phyloP scores from a whole-genome alignment of 2,329 filamentous ascomycete genomes.

The Alternaria sp. region DNA sequence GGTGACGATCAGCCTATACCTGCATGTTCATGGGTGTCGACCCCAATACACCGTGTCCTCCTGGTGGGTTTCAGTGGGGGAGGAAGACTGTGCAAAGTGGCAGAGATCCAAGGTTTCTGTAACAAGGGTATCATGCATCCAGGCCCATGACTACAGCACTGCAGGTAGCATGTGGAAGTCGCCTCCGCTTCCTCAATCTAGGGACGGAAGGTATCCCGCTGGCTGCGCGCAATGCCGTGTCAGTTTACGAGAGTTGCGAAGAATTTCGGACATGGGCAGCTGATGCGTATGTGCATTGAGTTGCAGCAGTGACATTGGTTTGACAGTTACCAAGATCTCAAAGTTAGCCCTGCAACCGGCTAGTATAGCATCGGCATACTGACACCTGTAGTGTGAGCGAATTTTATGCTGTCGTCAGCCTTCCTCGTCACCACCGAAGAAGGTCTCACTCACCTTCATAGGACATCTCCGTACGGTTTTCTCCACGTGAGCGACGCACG shows the following conservation, averaged over 20 bases:
- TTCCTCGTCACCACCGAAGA: conserved; percentile 27
- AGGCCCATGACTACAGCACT: conserved; percentile 27
- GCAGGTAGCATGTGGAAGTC: conserved; percentile 18
- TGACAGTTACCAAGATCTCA: conserved; percentile 16
- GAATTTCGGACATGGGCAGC: conserved; percentile 15
- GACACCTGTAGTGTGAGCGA: conserved; percentile 14
- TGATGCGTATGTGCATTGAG: conserved; percentile 19
- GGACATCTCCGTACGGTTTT: conserved; percentile 21
- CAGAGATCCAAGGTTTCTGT: conserved; percentile 1
- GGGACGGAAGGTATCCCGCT: conserved; percentile 40
- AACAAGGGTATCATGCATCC: conserved; percentile 20
- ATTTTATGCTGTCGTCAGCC: conserved; percentile 22
- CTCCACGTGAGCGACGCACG: conserved; percentile 45
- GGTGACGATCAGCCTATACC: conserved; percentile 8
- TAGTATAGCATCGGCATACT: conserved; percentile 9
- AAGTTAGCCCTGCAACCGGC: conserved; percentile 27
- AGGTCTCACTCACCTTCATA: conserved; percentile 13
- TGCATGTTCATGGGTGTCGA: conserved; percentile 30
- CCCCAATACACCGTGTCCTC: conserved; percentile 17
- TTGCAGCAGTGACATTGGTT: conserved; percentile 18
- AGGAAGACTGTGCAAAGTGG: conserved; percentile 12
- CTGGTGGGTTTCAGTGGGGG: conserved; percentile 36
- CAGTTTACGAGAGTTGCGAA: conserved; percentile 15
- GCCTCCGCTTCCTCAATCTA: conserved; percentile 30
- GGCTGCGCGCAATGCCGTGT: conserved; percentile 22